A percentile compares a stretch with the other conserved stretches of the same genome.
Conservation (phyloP, 352 stramenopile genomes). For the Pythium biforme region DNA sequence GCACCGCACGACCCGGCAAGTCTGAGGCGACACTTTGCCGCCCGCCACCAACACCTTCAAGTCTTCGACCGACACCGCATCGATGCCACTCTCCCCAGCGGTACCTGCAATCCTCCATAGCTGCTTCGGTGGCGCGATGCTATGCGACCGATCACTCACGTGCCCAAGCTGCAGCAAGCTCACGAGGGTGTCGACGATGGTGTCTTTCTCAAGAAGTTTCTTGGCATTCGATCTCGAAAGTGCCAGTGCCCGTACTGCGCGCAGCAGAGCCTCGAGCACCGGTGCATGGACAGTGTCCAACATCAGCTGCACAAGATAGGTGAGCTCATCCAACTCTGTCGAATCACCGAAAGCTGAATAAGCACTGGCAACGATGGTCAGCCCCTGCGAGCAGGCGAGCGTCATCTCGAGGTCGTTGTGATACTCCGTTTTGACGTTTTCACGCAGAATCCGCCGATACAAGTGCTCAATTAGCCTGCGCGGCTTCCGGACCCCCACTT, state of each 20-base stretch:
- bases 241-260: slow-evolving; percentile 57
- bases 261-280: slow-evolving; percentile 55
- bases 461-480: slow-evolving; percentile 50
- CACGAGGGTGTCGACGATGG: slow-evolving; percentile 49
- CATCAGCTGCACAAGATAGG: slow-evolving; percentile 64
- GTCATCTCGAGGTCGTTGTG: slow-evolving; percentile 61
- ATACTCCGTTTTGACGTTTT: slow-evolving; percentile 72
- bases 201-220: slow-evolving; percentile 43
- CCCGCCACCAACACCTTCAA: slow-evolving; percentile 39
- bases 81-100: neutral
- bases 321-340: slow-evolving; percentile 67
- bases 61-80: slow-evolving; percentile 46
- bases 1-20: slow-evolving; percentile 8
- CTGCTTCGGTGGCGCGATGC: slow-evolving; percentile 14
- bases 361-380: slow-evolving; percentile 59
- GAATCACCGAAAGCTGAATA: slow-evolving; percentile 37
- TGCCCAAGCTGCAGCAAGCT: slow-evolving; percentile 71
- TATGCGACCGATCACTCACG: slow-evolving; percentile 26
- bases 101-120: slow-evolving; percentile 13
- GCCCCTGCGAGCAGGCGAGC: slow-evolving; percentile 57
- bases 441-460: slow-evolving; percentile 73
- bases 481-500: slow-evolving; percentile 57
- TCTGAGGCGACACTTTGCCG: neutral
- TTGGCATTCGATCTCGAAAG: slow-evolving; percentile 48
- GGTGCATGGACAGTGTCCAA: slow-evolving; percentile 56